Evolutionary conservation across 108 stramenopile species (phyloP).

Genomic region (Chaetoceros tenuissimus): DNA sequence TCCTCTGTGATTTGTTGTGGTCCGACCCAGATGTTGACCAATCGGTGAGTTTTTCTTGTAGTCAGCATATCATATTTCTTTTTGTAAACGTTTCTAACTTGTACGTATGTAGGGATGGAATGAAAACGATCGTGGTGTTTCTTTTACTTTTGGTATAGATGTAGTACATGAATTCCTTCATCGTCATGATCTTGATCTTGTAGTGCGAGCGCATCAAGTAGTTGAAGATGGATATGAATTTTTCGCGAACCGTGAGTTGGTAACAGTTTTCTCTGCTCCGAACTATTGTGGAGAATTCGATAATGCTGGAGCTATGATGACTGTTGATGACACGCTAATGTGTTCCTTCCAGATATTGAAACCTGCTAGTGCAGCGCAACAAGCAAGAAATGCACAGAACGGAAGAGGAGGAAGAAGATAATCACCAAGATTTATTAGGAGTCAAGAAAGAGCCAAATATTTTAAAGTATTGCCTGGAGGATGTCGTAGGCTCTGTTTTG

Average conservation of each 20-base stretch:
- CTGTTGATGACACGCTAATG: slow-evolving; percentile 92
- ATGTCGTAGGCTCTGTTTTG: too few species aligned
- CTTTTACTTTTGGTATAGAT: slow-evolving; percentile 99
- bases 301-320: slow-evolving; percentile 99
- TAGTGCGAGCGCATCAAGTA: slow-evolving; percentile 98
- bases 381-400: slow-evolving; percentile 27
- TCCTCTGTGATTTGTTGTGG: slow-evolving; percentile 99
- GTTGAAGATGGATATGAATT: slow-evolving; percentile 99
- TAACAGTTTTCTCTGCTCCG: slow-evolving; percentile 95
- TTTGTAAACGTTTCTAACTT: slow-evolving; percentile 2
- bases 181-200: slow-evolving; percentile 96
- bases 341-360: slow-evolving; percentile 95
- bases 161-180: slow-evolving; percentile 96
- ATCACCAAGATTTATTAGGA: background rate
- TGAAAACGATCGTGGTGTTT: slow-evolving; percentile 99
- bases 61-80: background rate
- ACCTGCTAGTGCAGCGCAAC: slow-evolving; percentile 85
- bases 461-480: too few species aligned
- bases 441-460: too few species aligned
- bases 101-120: slow-evolving; percentile 83
- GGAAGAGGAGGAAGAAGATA: slow-evolving; percentile 11
- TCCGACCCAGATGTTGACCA: slow-evolving; percentile 96
- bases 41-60: slow-evolving; percentile 41
- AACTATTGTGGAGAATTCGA: slow-evolving; percentile 99
- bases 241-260: slow-evolving; percentile 94